Evolutionary conservation across 2,329 filamentous ascomycete genomes (phyloP).

Genomic region (Sporothrix humicola): DNA sequence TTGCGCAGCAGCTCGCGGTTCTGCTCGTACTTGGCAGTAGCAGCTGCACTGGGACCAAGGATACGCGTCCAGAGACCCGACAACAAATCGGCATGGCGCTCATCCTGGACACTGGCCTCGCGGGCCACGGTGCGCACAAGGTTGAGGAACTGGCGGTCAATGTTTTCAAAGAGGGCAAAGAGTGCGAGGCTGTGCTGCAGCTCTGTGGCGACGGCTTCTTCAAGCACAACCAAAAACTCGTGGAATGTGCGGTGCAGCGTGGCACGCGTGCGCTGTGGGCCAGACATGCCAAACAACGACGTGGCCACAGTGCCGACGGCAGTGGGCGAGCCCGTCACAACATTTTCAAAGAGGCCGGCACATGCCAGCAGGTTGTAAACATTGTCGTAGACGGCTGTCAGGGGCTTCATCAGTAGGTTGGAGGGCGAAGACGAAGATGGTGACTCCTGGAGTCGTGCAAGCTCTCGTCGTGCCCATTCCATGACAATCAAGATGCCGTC

Average conservation of each 20-base stretch:
- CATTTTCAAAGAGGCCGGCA: slow-evolving; percentile 64
- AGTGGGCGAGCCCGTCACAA: slow-evolving; percentile 63
- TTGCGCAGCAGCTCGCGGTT: slow-evolving; percentile 80
- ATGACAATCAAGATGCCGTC: slow-evolving; percentile 93
- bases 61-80: slow-evolving; percentile 85
- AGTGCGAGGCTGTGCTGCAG: slow-evolving; percentile 78
- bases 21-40: slow-evolving; percentile 88
- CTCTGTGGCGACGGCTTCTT: slow-evolving; percentile 87
- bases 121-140: slow-evolving; percentile 83
- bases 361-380: slow-evolving; percentile 77
- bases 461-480: slow-evolving; percentile 91
- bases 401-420: not conserved
- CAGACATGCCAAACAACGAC: slow-evolving; percentile 77
- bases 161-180: slow-evolving; percentile 87
- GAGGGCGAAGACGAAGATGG: slow-evolving; percentile 49
- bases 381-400: slow-evolving; percentile 70
- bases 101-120: slow-evolving; percentile 81
- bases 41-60: slow-evolving; percentile 74
- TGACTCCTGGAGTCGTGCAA: slow-evolving; percentile 69
- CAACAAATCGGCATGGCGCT: slow-evolving; percentile 79
- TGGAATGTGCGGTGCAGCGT: slow-evolving; percentile 86
- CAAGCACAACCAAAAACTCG: slow-evolving; percentile 84
- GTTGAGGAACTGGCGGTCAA: slow-evolving; percentile 89
- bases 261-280: slow-evolving; percentile 77
- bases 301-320: slow-evolving; percentile 71